Base-by-base conservation (phyloP, 1,284 basidiomycete species). In the Cutaneotrichosporon cyanovorans region DNA sequence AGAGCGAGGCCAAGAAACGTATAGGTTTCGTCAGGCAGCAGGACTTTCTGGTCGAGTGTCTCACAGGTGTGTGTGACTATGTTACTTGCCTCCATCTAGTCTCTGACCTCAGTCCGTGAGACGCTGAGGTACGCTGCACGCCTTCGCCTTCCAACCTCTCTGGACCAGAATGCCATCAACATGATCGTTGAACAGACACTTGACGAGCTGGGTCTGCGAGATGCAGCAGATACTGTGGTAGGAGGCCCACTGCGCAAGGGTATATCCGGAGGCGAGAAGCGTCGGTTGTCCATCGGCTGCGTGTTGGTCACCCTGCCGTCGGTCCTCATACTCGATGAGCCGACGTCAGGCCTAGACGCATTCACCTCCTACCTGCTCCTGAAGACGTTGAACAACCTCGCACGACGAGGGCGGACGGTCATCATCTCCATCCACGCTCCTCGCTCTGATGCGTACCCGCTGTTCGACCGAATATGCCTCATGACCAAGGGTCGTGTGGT, bases 231-330 rank as follows among this genome's bases (percentile, higher is more conserved):
- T 45, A 71, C 69, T 2, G 59, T 77, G 5, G 76, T 78, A 5
- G 77, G 76, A 2, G 76, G 75, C 4, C 64, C 69, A 0, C 53
- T 69, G 20, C 56, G 74, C n/a, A 76, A 77, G 50, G 74, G 87
- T 2, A 88, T 91, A 37, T 86, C 83, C 48, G 88, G 87, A 14
- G 87, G 87, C 18, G 87, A 91, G 69, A 85, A 84, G 75, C 77
- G 71, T 35, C 76, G 88, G 35, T 80, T 92, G 15, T 84, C 81
- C 44, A 90, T 92, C 49, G 87, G 88, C 8, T 75, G 88, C 45
- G 84, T 88, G 60, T 75, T 90, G 20, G 83, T 91, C 42, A 82
- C 84, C 0, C 74, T 79, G 28, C 87, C 87, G 0, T 85, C 87
- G 59, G 76, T 91, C 7, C 69, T 91, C 37, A 79, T 90, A 21